Conservation (phyloP, 2,329 filamentous ascomycete genomes). For the Fusarium subtropicale region DNA sequence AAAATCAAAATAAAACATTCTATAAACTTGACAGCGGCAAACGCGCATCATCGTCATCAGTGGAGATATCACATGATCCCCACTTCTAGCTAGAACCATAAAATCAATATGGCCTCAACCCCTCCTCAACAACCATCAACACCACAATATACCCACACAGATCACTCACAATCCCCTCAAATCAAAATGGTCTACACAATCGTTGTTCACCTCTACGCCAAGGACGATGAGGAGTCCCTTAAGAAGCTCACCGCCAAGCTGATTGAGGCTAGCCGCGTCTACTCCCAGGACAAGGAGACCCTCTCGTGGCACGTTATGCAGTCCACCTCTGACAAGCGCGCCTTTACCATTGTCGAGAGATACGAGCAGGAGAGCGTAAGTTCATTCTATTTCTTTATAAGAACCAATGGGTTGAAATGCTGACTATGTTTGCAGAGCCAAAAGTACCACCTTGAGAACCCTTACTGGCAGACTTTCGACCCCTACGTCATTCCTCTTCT, state of each 20-base stretch:
- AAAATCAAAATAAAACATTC: background rate
- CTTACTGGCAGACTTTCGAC: constrained; percentile 82
- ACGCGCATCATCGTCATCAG: constrained; percentile 21
- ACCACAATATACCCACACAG: background rate
- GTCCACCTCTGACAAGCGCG: constrained; percentile 72
- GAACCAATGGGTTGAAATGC: background rate
- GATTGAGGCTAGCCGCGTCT: constrained; percentile 78
- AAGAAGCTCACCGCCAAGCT: constrained; percentile 77
- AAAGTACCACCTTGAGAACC: constrained; percentile 74
- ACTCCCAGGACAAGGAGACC: constrained; percentile 78
- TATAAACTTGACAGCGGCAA: background rate
- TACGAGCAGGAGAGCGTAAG: constrained; percentile 74
- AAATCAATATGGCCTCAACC: constrained; percentile 14
- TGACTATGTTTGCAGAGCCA: constrained; percentile 57
- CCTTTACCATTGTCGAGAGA: constrained; percentile 81
- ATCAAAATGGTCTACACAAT: constrained; percentile 73
- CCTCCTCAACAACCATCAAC: constrained; percentile 21
- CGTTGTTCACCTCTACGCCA: constrained; percentile 76
- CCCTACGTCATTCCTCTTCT: constrained; percentile 77
- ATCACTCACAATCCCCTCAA: background rate
- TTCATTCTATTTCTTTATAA: constrained; percentile 3
- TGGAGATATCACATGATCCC: constrained; percentile 39
- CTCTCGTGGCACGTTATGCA: constrained; percentile 83
- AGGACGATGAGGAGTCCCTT: constrained; percentile 72
- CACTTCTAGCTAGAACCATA: constrained; percentile 25